Conservation (phyloP, 2,329 filamentous ascomycete species). For the Fragosphaeria purpurea region DNA sequence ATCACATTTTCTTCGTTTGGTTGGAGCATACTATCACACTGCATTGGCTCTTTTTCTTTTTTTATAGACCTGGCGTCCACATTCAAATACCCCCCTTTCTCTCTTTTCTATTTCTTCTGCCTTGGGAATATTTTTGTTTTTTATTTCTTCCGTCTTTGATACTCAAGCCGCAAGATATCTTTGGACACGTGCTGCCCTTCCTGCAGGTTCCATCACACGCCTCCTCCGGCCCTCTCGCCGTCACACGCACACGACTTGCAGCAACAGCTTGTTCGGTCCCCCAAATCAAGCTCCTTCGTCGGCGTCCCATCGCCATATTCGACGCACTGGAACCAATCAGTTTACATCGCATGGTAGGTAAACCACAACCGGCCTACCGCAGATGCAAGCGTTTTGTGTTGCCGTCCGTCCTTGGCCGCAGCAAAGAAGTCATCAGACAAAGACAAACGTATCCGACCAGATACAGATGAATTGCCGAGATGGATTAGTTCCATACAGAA, state of each 20-base stretch:
- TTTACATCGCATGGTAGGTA: background rate
- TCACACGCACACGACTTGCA: slow-evolving; percentile 3
- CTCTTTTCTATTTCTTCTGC: too few relatives aligned
- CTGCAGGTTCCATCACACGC: background rate
- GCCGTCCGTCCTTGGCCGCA: too few relatives aligned
- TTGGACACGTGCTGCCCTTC: background rate
- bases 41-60: slow-evolving; percentile 2
- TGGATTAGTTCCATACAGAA: too few relatives aligned
- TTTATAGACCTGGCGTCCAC: background rate
- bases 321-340: slow-evolving; percentile 1
- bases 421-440: too few relatives aligned
- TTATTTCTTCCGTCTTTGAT: background rate
- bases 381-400: too few relatives aligned
- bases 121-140: background rate
- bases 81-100: too few relatives aligned
- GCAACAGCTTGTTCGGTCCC: background rate
- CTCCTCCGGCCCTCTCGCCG: background rate
- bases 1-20: background rate
- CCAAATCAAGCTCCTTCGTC: background rate
- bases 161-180: too few relatives aligned
- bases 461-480: too few relatives aligned
- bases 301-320: slow-evolving; percentile 7
- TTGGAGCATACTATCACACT: background rate
- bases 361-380: background rate
- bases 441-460: too few relatives aligned